Evolutionary conservation across 2,329 filamentous ascomycete genomes (phyloP), one percentile per base, ranked within the genome.

Genomic region (Metarhizium album): DNA sequence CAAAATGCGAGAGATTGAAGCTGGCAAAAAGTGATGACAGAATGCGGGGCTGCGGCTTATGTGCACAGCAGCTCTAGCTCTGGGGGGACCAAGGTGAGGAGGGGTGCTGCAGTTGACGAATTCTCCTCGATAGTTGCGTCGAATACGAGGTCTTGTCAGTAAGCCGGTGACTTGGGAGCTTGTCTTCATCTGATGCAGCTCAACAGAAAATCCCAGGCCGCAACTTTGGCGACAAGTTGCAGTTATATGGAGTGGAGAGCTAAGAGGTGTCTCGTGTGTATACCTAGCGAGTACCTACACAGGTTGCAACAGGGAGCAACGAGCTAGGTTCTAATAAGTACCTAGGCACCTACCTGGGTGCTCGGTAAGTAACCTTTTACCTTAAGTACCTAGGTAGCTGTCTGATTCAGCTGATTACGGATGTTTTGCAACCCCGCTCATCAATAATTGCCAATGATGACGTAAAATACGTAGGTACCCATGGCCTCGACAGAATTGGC

Each of bases 371-470:
- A n/a, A n/a, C n/a, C n/a, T n/a, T n/a, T n/a, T n/a, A n/a, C n/a
- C n/a, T n/a, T n/a, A n/a, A n/a, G n/a, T n/a, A n/a, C n/a, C n/a
- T n/a, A n/a, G n/a, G n/a, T n/a, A n/a, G n/a, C n/a, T n/a, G n/a
- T 14, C 40, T 9, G 20, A n/a, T 16, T 40, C 9, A n/a, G 20
- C 20, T 20, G 45, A 47, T 47, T 18, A 47, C 29, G 31, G 29
- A 47, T 3, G 6, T 5, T 22, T 20, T 20, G 38, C 18, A 23
- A 22, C 13, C 3, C 18, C 18, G n/a, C 20, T 49, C 40, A 27
- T 42, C 48, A n/a, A 29, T 29, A 18, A 49, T 66, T 66, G 60
- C 59, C 57, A 60, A 67, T 63, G 46, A 61, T 67, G 63, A 67
- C 62, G 62, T 67, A 67, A 65, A 58, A 46, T n/a, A 13, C n/a